Evolutionary conservation across 176 grass and related monocot genomes (phyloP).

Genomic region (Otatea glauca): DNA sequence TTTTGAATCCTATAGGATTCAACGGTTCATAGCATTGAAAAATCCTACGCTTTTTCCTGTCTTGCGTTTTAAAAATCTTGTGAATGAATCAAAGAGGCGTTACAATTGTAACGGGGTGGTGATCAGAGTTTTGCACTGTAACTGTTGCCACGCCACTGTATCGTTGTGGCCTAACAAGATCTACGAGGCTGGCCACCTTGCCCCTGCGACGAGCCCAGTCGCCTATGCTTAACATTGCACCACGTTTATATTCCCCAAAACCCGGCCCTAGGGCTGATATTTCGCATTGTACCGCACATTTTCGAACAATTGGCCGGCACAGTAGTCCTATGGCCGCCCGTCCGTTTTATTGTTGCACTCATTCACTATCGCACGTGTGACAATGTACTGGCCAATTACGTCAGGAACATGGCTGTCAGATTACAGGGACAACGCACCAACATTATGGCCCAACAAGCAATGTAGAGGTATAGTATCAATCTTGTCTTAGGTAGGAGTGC

Average conservation of each 20-base stretch:
- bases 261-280: neutral
- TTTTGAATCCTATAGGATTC: too few species aligned
- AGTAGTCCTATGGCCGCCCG: too few species aligned
- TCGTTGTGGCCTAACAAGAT: conserved; percentile 1
- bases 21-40: too few species aligned
- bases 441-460: neutral
- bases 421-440: neutral
- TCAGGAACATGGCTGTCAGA: neutral
- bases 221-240: neutral
- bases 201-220: neutral
- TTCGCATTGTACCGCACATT: neutral
- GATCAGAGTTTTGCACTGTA: neutral
- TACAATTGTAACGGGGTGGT: too few species aligned
- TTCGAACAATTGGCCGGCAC: neutral
- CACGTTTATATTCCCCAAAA: neutral
- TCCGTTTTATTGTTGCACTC: neutral
- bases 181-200: neutral
- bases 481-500: neutral
- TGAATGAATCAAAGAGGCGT: too few species aligned
- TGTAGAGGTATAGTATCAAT: neutral
- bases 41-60: too few species aligned
- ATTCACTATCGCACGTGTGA: conserved; percentile 2
- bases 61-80: too few species aligned
- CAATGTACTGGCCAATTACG: neutral
- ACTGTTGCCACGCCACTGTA: neutral